Evolutionary conservation across 768 basidiomycete species (phyloP).

Genomic region (Hortiboletus campestris): DNA sequence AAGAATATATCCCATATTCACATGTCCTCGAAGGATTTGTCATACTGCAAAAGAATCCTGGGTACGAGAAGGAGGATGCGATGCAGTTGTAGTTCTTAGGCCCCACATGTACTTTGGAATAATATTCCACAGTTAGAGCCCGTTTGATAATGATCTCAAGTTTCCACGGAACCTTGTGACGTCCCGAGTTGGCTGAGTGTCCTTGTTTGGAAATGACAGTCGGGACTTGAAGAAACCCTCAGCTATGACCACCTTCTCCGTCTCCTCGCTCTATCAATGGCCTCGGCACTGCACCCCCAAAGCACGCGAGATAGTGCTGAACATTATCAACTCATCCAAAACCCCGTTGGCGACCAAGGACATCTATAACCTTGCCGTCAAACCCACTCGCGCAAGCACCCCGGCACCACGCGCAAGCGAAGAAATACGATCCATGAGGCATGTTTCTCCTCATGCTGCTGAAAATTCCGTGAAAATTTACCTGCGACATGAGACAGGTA

Average conservation of each 20-base stretch:
- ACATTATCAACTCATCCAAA: slow-evolving; percentile 21
- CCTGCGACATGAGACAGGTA: slow-evolving; percentile 37
- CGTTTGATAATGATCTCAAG: too few species aligned
- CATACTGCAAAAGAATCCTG: slow-evolving; percentile 88
- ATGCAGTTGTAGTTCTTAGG: slow-evolving; percentile 61
- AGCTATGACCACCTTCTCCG: slow-evolving; percentile 10
- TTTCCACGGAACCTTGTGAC: too few species aligned
- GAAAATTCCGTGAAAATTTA: too few species aligned
- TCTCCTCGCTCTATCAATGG: slow-evolving; percentile 22
- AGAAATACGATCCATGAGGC: slow-evolving; percentile 56
- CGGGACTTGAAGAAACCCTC: not conserved
- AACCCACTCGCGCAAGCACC: slow-evolving; percentile 13
- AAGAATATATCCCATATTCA: slow-evolving; percentile 91
- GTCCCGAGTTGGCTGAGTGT: not conserved
- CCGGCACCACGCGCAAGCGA: slow-evolving; percentile 43
- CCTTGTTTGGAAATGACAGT: not conserved
- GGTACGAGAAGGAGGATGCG: slow-evolving; percentile 82
- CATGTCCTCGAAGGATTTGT: slow-evolving; percentile 92
- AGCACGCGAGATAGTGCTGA: slow-evolving; percentile 22
- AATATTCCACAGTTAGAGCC: not conserved
- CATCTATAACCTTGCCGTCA: slow-evolving; percentile 23
- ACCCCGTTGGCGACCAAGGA: slow-evolving; percentile 27
- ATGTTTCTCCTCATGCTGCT: slow-evolving; percentile 8
- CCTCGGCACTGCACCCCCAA: slow-evolving; percentile 23
- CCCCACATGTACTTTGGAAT: slow-evolving; percentile 2